A percentile compares a stretch with the other conserved stretches of the same genome.
These are phyloP conservation scores for Xylaria sp. DNA, from an alignment of 2,329 filamentous ascomycete species.

Conservation along the genomic window DNA sequence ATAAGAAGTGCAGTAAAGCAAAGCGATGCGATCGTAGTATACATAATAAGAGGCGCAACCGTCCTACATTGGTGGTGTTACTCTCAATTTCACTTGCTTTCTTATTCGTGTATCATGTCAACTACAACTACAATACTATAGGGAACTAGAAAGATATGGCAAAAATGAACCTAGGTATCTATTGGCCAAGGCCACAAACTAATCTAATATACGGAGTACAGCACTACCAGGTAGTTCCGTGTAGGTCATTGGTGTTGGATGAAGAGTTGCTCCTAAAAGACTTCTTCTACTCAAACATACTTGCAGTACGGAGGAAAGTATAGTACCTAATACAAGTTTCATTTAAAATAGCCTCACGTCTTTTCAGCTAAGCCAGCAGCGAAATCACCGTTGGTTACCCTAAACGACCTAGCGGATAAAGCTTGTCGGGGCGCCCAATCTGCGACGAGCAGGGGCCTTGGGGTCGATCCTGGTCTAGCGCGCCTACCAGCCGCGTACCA, in stretches of 20 bases:
- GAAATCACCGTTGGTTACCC: constrained; percentile 6
- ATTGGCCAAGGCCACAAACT: too few species aligned
- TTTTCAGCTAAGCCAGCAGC: constrained; percentile 6
- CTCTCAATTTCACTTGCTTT: background rate
- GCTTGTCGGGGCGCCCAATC: constrained; percentile 1
- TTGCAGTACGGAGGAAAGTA: too few species aligned
- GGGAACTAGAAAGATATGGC: too few species aligned
- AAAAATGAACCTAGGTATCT: too few species aligned
- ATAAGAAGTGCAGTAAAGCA: background rate
- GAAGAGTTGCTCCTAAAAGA: background rate
- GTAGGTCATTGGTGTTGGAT: too few species aligned
- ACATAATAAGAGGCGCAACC: background rate
- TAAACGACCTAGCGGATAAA: constrained; percentile 9
- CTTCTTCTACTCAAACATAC: too few species aligned
- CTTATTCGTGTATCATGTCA: too few species aligned
- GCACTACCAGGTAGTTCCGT: background rate
- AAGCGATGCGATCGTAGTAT: background rate
- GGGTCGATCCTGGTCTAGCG: constrained; percentile 26
- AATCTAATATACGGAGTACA: too few species aligned
- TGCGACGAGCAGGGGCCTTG: constrained; percentile 10
- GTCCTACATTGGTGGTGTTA: background rate
- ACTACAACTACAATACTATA: too few species aligned
- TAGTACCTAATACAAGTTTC: background rate
- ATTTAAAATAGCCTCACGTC: background rate
- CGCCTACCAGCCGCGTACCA: constrained; percentile 20